Evolutionary conservation across 2,329 filamentous ascomycete genomes (phyloP).

Genomic region (Botrytis medusae): DNA sequence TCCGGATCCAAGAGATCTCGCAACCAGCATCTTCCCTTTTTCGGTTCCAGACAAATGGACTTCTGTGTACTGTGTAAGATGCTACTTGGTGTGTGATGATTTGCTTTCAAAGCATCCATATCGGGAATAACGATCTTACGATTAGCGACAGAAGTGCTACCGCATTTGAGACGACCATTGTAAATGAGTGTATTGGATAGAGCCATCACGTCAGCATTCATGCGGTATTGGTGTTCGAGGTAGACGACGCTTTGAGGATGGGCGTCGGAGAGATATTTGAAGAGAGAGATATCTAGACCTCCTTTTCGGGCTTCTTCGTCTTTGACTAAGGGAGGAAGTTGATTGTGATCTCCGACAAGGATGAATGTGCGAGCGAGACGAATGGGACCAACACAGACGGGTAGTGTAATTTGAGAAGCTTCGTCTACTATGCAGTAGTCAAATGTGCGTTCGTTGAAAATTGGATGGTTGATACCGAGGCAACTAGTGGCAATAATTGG

Average conservation of each 20-base stretch:
- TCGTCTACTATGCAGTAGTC: conserved; percentile 99
- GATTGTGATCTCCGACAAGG: conserved; percentile 93
- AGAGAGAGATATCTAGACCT: conserved; percentile 88
- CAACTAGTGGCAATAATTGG: conserved; percentile 94
- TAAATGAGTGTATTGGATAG: conserved; percentile 94
- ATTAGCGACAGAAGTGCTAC: conserved; percentile 71
- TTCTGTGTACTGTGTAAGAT: conserved; percentile 42
- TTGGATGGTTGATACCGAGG: conserved; percentile 81
- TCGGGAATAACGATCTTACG: conserved; percentile 68
- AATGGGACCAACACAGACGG: conserved; percentile 91
- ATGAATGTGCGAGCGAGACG: conserved; percentile 91
- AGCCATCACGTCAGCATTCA: conserved; percentile 96
- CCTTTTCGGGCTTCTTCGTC: conserved; percentile 84
- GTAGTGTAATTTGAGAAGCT: conserved; percentile 94
- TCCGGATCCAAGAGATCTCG: conserved; percentile 66
- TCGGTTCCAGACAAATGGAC: conserved; percentile 56
- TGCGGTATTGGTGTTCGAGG: conserved; percentile 93
- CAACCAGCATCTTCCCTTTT: conserved; percentile 66
- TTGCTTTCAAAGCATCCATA: conserved; percentile 59
- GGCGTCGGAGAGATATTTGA: conserved; percentile 86
- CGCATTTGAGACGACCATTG: conserved; percentile 84
- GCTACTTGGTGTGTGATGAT: conserved; percentile 50
- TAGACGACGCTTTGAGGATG: conserved; percentile 88
- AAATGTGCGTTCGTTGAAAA: conserved; percentile 87
- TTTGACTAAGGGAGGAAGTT: conserved; percentile 89